A percentile compares a stretch with the other conserved stretches of the same genome.
These are phyloP conservation scores for Penicillium sp. DNA, from an alignment of 2,329 filamentous ascomycete species.

Conservation along the genomic window DNA sequence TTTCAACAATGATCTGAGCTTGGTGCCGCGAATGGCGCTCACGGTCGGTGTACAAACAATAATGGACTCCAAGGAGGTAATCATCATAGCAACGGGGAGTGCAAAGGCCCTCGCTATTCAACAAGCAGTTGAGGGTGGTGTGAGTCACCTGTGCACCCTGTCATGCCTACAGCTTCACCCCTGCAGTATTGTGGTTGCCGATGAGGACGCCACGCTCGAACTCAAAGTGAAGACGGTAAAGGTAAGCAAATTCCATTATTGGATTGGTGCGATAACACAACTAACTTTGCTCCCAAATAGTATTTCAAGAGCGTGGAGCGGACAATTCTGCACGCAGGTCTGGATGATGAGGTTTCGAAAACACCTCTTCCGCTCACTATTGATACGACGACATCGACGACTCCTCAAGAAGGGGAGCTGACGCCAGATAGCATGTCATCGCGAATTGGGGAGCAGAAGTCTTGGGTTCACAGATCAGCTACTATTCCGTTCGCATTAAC, in stretches of 20 bases:
- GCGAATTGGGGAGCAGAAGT: conserved; percentile 9
- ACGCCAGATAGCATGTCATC: conserved; percentile 14
- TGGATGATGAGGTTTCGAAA: neutral
- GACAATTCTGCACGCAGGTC: neutral
- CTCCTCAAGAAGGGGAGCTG: conserved; percentile 1
- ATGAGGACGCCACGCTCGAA: conserved; percentile 14
- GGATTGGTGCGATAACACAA: neutral
- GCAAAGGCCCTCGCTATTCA: conserved; percentile 10
- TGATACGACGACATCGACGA: neutral
- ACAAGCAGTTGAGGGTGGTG: conserved; percentile 10
- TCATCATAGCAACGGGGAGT: conserved; percentile 9
- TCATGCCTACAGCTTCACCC: conserved; percentile 14
- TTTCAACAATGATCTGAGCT: conserved; percentile 58
- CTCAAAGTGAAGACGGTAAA: conserved; percentile 12
- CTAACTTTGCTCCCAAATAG: conserved; percentile 1
- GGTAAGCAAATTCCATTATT: neutral
- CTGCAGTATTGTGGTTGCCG: conserved; percentile 10
- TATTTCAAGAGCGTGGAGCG: conserved; percentile 12
- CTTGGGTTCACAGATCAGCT: conserved; percentile 1
- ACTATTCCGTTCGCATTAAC: conserved; percentile 6
- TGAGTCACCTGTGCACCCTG: conserved; percentile 12
- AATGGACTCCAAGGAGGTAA: conserved; percentile 10
- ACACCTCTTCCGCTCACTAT: neutral
- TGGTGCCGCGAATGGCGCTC: conserved; percentile 12
- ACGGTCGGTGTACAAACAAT: conserved; percentile 15